Evolutionary conservation across 371 early-diverging fungal species (phyloP), one percentile per base, ranked within the genome.

Genomic region (Mucor velutinosus): DNA sequence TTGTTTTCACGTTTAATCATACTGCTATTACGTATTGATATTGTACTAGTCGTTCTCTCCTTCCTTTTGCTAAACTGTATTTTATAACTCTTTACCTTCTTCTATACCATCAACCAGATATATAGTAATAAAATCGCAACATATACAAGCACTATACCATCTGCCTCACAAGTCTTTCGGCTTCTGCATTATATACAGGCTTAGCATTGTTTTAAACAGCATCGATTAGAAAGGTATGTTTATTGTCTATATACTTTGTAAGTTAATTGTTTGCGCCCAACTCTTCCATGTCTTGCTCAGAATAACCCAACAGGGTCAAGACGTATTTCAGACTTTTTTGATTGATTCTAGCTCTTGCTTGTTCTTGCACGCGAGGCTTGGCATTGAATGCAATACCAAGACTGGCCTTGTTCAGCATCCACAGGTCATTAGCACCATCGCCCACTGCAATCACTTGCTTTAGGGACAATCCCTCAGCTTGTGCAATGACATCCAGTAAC

Each of bases 351-450:
- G 95, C 89, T 23, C 66, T 72, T 66, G 85, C 89, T 85, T 90
- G 81, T 73, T 93, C 87, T 75, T 99, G 98, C 1, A 99, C 99
- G 32, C 89, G 87, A 7, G 98, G 97, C 73, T 99, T 99, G 17
- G 99, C 99, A 73, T 98, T 97, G 74, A 98, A 99, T 0, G 99
- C 99, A 69, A 99, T 96, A 6, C 99, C 99, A 12, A 99, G 80
- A 64, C 99, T 96, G 51, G 99, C 96, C 72, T 91, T 93, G 51
- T 89, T 93, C 58, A 99, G 77, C 99, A 99, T 99, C 79, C 90
- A 88, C 64, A 99, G 78, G 79, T 99, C 99, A 76, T 99, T 99
- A 30, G 99, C 99, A 45, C 99, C 99, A 79, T 99, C 99, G 32
- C 99, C 99, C 1, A 99, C 96, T 8, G 98, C 97, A 70, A 99